Evolutionary conservation across 2,329 filamentous ascomycete species (phyloP).

Genomic region (Fusarium sp.): DNA sequence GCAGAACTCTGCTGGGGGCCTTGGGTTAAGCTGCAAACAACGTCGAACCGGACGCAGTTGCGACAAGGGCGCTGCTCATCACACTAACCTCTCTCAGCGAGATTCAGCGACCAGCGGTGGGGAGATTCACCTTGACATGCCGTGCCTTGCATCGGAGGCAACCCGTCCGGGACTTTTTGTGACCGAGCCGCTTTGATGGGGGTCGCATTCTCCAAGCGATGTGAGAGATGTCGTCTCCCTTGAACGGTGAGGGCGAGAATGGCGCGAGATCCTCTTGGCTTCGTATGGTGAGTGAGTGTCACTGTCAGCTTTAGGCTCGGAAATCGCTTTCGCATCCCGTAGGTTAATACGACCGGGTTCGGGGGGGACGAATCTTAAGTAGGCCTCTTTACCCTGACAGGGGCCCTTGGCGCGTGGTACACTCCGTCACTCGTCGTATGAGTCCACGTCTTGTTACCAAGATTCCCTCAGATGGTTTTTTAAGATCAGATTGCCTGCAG

Average conservation of each 20-base stretch:
- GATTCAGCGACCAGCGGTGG: not conserved
- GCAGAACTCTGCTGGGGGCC: not conserved
- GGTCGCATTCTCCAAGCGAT: not conserved
- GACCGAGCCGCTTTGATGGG: conserved; percentile 17
- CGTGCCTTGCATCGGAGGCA: conserved; percentile 31
- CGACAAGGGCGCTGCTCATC: conserved; percentile 30
- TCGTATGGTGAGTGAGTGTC: not conserved
- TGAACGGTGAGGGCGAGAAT: not conserved
- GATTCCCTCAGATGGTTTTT: not conserved
- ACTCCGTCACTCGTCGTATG: not conserved
- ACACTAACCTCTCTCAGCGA: conserved; percentile 16
- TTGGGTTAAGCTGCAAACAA: conserved; percentile 25
- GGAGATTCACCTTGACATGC: conserved; percentile 26
- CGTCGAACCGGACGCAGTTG: conserved; percentile 26
- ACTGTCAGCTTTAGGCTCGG: not conserved
- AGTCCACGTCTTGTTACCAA: not conserved
- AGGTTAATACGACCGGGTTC: conserved; percentile 8
- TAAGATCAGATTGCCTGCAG: not conserved
- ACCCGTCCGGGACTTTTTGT: conserved; percentile 28
- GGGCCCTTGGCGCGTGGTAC: not conserved
- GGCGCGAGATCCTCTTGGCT: not conserved
- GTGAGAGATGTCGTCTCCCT: not conserved
- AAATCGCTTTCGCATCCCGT: conserved; percentile 13
- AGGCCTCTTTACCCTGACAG: not conserved
- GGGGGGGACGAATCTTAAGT: conserved; percentile 4